These are phyloP conservation scores for Catenaria anguillulae DNA, from an alignment of 371 early-diverging fungal species.

Conservation along the genomic window DNA sequence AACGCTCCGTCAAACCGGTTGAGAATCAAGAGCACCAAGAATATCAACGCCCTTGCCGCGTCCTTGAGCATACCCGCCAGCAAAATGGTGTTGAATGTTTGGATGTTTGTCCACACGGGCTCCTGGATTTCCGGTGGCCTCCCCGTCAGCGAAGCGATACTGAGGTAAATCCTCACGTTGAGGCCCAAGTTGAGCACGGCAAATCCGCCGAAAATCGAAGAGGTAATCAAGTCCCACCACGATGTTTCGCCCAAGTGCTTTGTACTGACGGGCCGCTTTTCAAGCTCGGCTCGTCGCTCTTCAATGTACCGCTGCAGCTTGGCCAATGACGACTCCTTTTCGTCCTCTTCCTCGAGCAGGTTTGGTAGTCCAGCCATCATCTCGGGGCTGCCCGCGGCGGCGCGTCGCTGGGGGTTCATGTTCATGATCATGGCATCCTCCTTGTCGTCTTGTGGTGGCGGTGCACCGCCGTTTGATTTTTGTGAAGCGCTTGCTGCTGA, in stretches of 20 bases:
- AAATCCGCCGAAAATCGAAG: not conserved
- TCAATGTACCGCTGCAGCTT: not conserved
- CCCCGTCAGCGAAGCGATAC: too few species aligned
- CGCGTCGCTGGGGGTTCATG: not conserved
- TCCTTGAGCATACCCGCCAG: constrained; percentile 1
- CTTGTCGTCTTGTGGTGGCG: too few species aligned
- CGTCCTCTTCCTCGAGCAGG: not conserved
- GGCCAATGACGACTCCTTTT: not conserved
- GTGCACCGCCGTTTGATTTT: too few species aligned
- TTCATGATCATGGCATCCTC: not conserved
- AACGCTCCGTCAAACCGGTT: not conserved
- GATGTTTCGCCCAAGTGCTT: not conserved
- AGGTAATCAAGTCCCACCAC: not conserved
- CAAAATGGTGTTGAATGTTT: not conserved
- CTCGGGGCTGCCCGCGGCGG: not conserved
- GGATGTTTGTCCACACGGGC: not conserved
- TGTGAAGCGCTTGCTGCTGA: too few species aligned
- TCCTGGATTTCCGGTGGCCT: not conserved
- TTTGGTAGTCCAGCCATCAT: not conserved
- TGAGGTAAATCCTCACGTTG: not conserved
- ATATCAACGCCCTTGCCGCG: too few species aligned
- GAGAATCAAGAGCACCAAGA: not conserved
- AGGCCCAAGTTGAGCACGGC: not conserved
- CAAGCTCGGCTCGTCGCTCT: not conserved
- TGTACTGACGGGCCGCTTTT: not conserved